These are phyloP conservation scores for Trichophyton equinum DNA, from an alignment of 2,329 filamentous ascomycete genomes.

Conservation along the genomic window DNA sequence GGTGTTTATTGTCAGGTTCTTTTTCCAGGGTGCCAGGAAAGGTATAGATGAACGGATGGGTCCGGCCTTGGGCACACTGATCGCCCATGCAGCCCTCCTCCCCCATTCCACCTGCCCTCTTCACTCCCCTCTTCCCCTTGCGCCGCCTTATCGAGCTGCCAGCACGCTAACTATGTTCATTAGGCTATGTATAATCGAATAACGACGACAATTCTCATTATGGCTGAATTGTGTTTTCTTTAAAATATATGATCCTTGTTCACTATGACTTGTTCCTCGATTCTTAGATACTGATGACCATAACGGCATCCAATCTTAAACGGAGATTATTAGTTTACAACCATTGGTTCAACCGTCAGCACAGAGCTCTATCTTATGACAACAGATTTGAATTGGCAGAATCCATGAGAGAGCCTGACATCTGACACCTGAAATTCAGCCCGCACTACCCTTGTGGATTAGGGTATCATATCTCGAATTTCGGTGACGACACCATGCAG, in stretches of 20 bases:
- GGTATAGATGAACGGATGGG: conserved; percentile 29
- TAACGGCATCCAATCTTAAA: background rate
- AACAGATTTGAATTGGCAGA: background rate
- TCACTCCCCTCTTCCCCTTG: background rate
- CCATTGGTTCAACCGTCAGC: background rate
- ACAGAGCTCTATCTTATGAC: background rate
- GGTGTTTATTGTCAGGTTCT: conserved; percentile 95
- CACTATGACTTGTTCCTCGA: background rate
- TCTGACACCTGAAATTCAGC: background rate
- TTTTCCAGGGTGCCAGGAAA: conserved; percentile 81
- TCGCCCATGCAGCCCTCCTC: background rate
- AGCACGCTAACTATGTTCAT: conserved; percentile 3
- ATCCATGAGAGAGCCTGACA: background rate
- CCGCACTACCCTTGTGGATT: background rate
- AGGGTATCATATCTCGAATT: background rate
- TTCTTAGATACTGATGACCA: background rate
- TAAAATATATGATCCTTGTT: background rate
- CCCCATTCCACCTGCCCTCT: background rate
- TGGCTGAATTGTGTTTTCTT: background rate
- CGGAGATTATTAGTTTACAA: background rate
- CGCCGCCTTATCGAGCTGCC: background rate
- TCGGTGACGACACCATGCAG: background rate
- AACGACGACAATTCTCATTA: background rate
- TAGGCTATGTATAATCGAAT: conserved; percentile 11
- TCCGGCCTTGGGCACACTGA: background rate